Evolutionary conservation across 768 basidiomycete genomes (phyloP).

Genomic region (Serendipita vermifera): DNA sequence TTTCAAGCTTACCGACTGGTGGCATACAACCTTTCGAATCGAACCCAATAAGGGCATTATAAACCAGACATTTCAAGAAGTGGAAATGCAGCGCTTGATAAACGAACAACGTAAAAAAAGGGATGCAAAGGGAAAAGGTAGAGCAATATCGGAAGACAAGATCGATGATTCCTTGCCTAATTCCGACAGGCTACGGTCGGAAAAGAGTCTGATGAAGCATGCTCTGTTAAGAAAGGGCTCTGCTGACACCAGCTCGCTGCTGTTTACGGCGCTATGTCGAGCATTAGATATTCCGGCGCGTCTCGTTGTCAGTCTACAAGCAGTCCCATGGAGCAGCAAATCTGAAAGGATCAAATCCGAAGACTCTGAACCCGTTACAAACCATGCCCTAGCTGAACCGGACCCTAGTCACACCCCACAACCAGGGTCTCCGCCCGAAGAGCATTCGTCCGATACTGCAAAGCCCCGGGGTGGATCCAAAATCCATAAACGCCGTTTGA

Average conservation of each 20-base stretch:
- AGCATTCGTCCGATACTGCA: too few relatives aligned
- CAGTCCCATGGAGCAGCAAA: conserved; percentile 59
- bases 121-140: conserved; percentile 32
- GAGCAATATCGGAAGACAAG: conserved; percentile 32
- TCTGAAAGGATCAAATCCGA: conserved; percentile 26
- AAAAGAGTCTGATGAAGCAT: conserved; percentile 90
- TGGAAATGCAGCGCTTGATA: conserved; percentile 28
- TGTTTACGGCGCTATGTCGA: conserved; percentile 83
- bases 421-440: too few relatives aligned
- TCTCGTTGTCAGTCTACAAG: conserved; percentile 80
- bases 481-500: background rate
- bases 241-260: conserved; percentile 74
- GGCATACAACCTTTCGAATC: conserved; percentile 63
- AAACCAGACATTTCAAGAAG: conserved; percentile 64
- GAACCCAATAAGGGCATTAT: conserved; percentile 41
- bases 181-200: conserved; percentile 38
- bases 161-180: conserved; percentile 52
- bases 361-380: background rate
- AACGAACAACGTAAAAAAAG: conserved; percentile 22
- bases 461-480: background rate
- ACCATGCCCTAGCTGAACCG: background rate
- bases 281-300: conserved; percentile 77
- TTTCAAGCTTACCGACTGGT: conserved; percentile 67
- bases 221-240: conserved; percentile 67
- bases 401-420: background rate